phyloP scores from a whole-genome alignment of 768 basidiomycete species.

The Strobilomyces confusus region DNA sequence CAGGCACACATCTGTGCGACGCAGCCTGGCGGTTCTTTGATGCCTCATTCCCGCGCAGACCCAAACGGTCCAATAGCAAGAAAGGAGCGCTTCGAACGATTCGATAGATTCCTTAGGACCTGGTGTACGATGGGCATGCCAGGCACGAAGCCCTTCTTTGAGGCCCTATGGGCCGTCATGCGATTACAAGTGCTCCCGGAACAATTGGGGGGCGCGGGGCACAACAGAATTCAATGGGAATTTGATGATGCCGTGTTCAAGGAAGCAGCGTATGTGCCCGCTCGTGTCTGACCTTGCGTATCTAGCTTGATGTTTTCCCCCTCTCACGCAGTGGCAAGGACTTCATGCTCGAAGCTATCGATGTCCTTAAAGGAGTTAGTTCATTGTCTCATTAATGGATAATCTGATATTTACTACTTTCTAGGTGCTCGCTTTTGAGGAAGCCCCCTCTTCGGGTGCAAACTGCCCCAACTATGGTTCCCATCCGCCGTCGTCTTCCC shows the following conservation, averaged over 20 bases:
- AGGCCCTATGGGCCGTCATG: conserved; percentile 68
- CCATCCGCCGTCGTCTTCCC: conserved; percentile 38
- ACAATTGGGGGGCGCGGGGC: conserved; percentile 76
- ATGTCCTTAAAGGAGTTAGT: conserved; percentile 85
- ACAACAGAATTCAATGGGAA: conserved; percentile 77
- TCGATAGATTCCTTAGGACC: conserved; percentile 68
- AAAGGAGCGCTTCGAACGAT: conserved; percentile 73
- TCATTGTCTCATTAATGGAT: conserved; percentile 7
- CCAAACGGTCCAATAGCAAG: conserved; percentile 59
- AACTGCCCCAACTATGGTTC: conserved; percentile 29
- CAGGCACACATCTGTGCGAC: conserved; percentile 80
- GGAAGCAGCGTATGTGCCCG: conserved; percentile 77
- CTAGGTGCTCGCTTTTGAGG: conserved; percentile 72
- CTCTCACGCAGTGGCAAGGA: conserved; percentile 70
- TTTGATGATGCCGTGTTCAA: conserved; percentile 93
- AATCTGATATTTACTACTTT: conserved; percentile 3
- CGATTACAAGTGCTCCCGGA: conserved; percentile 78
- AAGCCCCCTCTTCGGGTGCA: conserved; percentile 39
- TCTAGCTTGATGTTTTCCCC: conserved; percentile 14
- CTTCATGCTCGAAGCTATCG: conserved; percentile 90
- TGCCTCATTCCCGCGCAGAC: conserved; percentile 67
- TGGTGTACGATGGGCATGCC: conserved; percentile 89
- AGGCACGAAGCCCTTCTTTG: conserved; percentile 80
- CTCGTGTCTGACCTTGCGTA: conserved; percentile 4
- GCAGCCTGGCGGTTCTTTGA: conserved; percentile 73